Evolutionary conservation across 805 yeast species (phyloP).

Genomic region (Schwanniomyces sp.): DNA sequence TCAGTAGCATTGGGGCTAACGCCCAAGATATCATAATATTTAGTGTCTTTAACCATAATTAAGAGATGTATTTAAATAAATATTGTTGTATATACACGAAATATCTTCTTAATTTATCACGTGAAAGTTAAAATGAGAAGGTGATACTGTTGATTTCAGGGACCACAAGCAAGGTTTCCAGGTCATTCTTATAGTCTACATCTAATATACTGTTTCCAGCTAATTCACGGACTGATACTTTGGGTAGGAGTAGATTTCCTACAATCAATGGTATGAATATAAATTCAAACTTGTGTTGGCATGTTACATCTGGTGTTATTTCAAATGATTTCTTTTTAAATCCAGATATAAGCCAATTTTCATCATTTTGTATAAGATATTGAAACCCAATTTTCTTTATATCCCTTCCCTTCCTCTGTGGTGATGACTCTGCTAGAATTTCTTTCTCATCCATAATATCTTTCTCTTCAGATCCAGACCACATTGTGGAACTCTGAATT

Average conservation of each 20-base stretch:
- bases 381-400: slow-evolving; percentile 30
- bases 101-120: background rate
- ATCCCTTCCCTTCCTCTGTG: slow-evolving; percentile 5
- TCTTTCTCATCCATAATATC: slow-evolving; percentile 8
- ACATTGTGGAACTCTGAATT: slow-evolving; percentile 44
- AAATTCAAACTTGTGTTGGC: slow-evolving; percentile 30
- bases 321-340: slow-evolving; percentile 53
- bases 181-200: slow-evolving; percentile 64
- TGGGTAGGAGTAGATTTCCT: slow-evolving; percentile 73
- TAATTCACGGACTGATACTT: slow-evolving; percentile 40
- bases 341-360: slow-evolving; percentile 83
- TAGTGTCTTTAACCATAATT: slow-evolving; percentile 78
- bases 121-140: slow-evolving; percentile 48
- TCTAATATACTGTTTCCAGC: slow-evolving; percentile 56
- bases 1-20: slow-evolving; percentile 70
- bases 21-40: slow-evolving; percentile 79
- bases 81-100: background rate
- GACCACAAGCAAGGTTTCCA: slow-evolving; percentile 68
- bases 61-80: background rate
- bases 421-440: slow-evolving; percentile 25
- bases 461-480: slow-evolving; percentile 30
- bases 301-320: slow-evolving; percentile 19
- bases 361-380: slow-evolving; percentile 53
- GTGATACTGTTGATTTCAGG: slow-evolving; percentile 66
- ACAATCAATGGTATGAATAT: slow-evolving; percentile 70